These are phyloP conservation scores for Elsinoe ampelina DNA, from an alignment of 2,329 filamentous ascomycete genomes.

Conservation along the genomic window DNA sequence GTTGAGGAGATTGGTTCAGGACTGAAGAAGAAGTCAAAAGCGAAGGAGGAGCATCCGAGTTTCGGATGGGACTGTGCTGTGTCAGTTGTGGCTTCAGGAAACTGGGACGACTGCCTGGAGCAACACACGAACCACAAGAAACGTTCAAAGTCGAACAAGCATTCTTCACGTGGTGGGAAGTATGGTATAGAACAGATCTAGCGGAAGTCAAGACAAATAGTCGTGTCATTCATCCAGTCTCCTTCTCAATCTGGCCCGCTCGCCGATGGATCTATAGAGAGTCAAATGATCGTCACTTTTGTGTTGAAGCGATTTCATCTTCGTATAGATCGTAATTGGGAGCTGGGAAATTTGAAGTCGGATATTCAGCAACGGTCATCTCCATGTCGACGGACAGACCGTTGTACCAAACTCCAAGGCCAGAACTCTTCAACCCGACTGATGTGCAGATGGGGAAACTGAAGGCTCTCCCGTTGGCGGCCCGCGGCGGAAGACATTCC, in stretches of 20 bases:
- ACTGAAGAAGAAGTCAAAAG: not conserved
- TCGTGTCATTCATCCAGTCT: not conserved
- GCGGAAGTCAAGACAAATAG: not conserved
- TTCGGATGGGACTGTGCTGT: not conserved
- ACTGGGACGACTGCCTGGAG: not conserved
- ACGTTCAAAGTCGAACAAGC: not conserved
- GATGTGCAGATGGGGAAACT: not conserved
- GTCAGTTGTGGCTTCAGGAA: not conserved
- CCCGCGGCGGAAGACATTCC: not conserved
- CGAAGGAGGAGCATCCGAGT: not conserved
- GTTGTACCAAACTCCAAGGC: not conserved
- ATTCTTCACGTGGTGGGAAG: not conserved
- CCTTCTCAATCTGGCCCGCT: not conserved
- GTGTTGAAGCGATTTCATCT: not conserved
- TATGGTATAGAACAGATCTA: not conserved
- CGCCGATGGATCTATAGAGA: not conserved
- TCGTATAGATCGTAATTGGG: not conserved
- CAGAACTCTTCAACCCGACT: not conserved
- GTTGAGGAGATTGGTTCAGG: not conserved
- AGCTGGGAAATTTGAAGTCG: constrained; percentile 8
- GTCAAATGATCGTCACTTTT: not conserved
- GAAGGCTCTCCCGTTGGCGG: not conserved
- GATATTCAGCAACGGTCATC: constrained; percentile 10
- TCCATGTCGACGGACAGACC: constrained; percentile 9
- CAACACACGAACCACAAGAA: not conserved